Evolutionary conservation across 2,329 filamentous ascomycete species (phyloP), one percentile per base, ranked within the genome.

Genomic region (Paraconiothyrium brasiliense): DNA sequence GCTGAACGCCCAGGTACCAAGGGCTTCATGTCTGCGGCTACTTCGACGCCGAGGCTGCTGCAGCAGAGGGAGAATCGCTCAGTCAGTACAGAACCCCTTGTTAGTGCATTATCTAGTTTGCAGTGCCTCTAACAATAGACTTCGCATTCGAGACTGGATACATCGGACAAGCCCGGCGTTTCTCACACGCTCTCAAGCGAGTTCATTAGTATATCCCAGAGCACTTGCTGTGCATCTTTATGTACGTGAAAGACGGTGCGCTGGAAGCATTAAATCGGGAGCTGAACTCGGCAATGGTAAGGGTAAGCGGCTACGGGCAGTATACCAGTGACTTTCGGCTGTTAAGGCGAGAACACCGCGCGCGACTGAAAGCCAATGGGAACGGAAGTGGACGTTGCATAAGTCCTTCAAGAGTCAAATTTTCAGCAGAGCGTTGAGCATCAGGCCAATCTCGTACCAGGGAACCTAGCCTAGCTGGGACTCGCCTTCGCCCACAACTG

Each of bases 81-180:
- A 5, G 41, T 32, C 52, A 46, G 16, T 55, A 46, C n/a, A 16
- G 16, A 13, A 55, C 7, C 39, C 51, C 43, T 47, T 37, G 41
- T 47, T n/a, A 30, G n/a, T 56, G 43, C 41, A 47, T 47, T 24
- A 10, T 55, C 37, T 55, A 44, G 52, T 27, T 46, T 20, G 11
- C 24, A 46, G 27, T 13, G 27, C 35, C 30, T 37, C 43, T 47
- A 47, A 37, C 41, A 37, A 56, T 37, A 24, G 32, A 44, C 20
- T n/a, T 20, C 11, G n/a, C 9, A 22, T 2, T 46, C 39, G 16
- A 39, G 30, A 24, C 1, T 46, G 20, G 43, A 24, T 13, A 8
- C 43, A 9, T 46, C 22, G 46, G 24, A 49, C 8, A n/a, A 49
- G 24, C 10, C 22, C 46, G 30, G 46, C 27, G 13, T 5, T 30